Percentiles rank a stretch among this genome's conserved stretches.
Evolutionary conservation across 139 green algal genomes (phyloP).

Genomic region (Volvox reticuliferus): DNA sequence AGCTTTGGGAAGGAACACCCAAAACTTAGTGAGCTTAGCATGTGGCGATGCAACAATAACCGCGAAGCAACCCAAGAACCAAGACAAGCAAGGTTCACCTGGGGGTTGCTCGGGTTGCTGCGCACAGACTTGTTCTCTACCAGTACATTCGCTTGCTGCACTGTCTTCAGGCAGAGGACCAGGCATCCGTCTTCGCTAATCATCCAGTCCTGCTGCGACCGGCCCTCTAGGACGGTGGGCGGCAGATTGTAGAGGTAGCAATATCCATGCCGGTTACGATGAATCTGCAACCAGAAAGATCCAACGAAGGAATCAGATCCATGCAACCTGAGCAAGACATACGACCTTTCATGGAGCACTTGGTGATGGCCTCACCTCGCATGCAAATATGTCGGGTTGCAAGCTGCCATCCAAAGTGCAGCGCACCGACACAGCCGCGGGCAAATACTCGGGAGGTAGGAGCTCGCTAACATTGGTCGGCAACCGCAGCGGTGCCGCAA

Average conservation of each 20-base stretch:
- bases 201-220: slow-evolving; percentile 39
- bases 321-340: not conserved
- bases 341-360: not conserved
- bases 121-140: slow-evolving; percentile 24
- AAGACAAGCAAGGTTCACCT: not conserved
- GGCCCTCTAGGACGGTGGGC: slow-evolving; percentile 18
- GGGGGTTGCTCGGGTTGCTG: not conserved
- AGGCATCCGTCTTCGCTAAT: slow-evolving; percentile 46
- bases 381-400: not conserved
- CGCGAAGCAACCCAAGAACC: no score
- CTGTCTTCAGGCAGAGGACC: slow-evolving; percentile 24
- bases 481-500: not conserved
- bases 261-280: not conserved
- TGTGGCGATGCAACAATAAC: no score
- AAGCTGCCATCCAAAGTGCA: slow-evolving; percentile 25
- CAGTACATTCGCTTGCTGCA: not conserved
- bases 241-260: slow-evolving; percentile 47
- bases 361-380: slow-evolving; percentile 26
- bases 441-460: slow-evolving; percentile 32
- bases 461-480: slow-evolving; percentile 29
- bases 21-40: no score
- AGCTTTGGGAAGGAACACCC: no score
- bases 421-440: slow-evolving; percentile 27
- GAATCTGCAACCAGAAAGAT: slow-evolving; percentile 10
- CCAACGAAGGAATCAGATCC: not conserved